Evolutionary conservation across 2,329 filamentous ascomycete species (phyloP), one percentile per base, ranked within the genome.

Genomic region (Ophiostoma angusticollis): DNA sequence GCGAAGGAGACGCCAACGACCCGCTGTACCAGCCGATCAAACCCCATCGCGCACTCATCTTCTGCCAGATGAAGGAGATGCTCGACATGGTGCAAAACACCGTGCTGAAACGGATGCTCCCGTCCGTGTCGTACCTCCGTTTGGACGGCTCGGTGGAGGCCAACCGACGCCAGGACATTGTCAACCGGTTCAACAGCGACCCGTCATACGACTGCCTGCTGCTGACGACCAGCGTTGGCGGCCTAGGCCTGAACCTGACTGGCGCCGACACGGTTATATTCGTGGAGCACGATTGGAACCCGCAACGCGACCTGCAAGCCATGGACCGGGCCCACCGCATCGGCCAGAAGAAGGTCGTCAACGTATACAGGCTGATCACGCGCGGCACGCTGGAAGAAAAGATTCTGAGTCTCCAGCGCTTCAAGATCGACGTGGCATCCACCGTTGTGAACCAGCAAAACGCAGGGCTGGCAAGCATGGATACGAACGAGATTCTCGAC

Each of bases 11-110:
- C 2, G 60, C 63, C 1, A 72, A 65, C 37, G 72, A 77, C 43
- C 72, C 72, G 2, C 62, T 77, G 13, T 77, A 77, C 52, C 72
- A 84, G 57, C 93, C 87, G 29, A 93, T 98, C 57, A 94, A 91
- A 45, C 91, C 89, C 22, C 91, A 98, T 56, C 84, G 91, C 31
- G 93, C 91, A 1, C 74, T 98, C 21, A 82, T 98, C 49, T 98
- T 98, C 68, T 98, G 91, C 53, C 91, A 98, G 58, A 95, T 98
- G 85, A 98, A 98, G 62, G 91, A 98, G 59, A 98, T 98, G 93
- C 71, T 98, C 18, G 91, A 98, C 58, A 96, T 98, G 75, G 93
- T 98, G 3, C 87, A 96, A 56, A 85, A 82, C 51, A 87, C 89
- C 42, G 91, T 98, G 1, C 64, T 98, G 28, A 85, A 84, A 58